Conservation (phyloP, 2,329 filamentous ascomycete species). For the Calonectria crousiana region DNA sequence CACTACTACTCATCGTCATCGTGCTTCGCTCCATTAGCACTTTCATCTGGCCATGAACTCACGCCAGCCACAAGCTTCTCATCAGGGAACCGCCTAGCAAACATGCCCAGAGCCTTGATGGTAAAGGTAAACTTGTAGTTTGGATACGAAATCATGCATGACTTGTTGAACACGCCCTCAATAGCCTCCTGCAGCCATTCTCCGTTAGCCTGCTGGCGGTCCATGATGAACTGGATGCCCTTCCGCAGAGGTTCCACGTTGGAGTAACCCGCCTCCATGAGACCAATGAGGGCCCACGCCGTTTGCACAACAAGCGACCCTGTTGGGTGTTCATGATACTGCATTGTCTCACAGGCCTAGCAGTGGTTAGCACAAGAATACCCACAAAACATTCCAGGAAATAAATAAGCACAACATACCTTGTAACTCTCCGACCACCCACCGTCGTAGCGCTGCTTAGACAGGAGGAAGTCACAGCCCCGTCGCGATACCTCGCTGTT, state of each 20-base stretch:
- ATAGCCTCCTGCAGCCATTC: conserved; percentile 97
- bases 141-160: conserved; percentile 98
- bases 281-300: conserved; percentile 85
- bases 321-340: conserved; percentile 79
- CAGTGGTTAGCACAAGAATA: conserved; percentile 27
- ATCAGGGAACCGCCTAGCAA: conserved; percentile 78
- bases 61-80: conserved; percentile 60
- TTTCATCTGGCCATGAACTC: conserved; percentile 15
- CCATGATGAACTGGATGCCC: conserved; percentile 85
- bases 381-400: not conserved
- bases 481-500: conserved; percentile 78
- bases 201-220: conserved; percentile 86
- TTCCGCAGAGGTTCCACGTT: conserved; percentile 77
- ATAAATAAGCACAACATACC: conserved; percentile 53
- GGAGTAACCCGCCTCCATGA: conserved; percentile 87
- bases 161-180: conserved; percentile 99
- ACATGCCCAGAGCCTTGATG: conserved; percentile 94
- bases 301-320: conserved; percentile 94
- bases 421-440: conserved; percentile 97
- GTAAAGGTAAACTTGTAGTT: conserved; percentile 99
- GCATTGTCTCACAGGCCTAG: conserved; percentile 80
- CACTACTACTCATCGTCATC: not conserved
- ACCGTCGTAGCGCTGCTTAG: conserved; percentile 87
- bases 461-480: conserved; percentile 88
- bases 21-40: not conserved